Evolutionary conservation across 2,329 filamentous ascomycete species (phyloP).

Genomic region (Didymellaceae sp.): DNA sequence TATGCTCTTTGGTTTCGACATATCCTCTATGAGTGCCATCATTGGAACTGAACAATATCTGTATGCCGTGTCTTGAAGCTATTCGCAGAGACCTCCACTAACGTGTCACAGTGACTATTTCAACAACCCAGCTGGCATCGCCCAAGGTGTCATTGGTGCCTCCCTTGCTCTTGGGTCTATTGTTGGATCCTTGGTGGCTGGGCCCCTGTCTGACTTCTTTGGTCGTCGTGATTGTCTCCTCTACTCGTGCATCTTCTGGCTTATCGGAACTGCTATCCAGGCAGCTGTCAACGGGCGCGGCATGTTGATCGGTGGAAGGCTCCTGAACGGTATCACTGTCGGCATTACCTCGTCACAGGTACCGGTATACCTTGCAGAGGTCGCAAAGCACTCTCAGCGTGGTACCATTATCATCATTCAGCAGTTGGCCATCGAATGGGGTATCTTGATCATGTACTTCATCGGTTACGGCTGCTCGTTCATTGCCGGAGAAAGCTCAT

Average conservation of each 20-base stretch:
- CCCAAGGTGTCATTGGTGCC: constrained; percentile 58
- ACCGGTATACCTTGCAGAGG: constrained; percentile 55
- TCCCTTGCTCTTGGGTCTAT: constrained; percentile 59
- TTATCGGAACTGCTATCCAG: constrained; percentile 51
- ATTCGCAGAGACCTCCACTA: neutral
- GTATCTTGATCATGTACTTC: constrained; percentile 53
- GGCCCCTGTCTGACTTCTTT: constrained; percentile 57
- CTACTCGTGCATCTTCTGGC: constrained; percentile 58
- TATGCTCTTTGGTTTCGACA: constrained; percentile 64
- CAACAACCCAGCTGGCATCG: constrained; percentile 56
- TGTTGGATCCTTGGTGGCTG: constrained; percentile 57
- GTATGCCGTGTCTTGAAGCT: constrained; percentile 10
- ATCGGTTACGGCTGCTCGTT: constrained; percentile 56
- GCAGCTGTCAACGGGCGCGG: constrained; percentile 47
- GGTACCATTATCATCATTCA: constrained; percentile 54
- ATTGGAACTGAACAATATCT: constrained; percentile 59
- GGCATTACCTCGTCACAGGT: constrained; percentile 55
- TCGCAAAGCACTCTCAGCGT: constrained; percentile 52
- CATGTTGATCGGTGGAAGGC: constrained; percentile 56
- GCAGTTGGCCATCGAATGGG: constrained; percentile 52
- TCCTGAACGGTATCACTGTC: constrained; percentile 52
- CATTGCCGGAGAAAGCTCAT: constrained; percentile 48
- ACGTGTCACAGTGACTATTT: constrained; percentile 51
- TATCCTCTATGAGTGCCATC: constrained; percentile 62
- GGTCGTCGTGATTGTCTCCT: constrained; percentile 56